phyloP scores from a whole-genome alignment of 225 moss, liverwort and hornwort genomes.

The Asterella californica region DNA sequence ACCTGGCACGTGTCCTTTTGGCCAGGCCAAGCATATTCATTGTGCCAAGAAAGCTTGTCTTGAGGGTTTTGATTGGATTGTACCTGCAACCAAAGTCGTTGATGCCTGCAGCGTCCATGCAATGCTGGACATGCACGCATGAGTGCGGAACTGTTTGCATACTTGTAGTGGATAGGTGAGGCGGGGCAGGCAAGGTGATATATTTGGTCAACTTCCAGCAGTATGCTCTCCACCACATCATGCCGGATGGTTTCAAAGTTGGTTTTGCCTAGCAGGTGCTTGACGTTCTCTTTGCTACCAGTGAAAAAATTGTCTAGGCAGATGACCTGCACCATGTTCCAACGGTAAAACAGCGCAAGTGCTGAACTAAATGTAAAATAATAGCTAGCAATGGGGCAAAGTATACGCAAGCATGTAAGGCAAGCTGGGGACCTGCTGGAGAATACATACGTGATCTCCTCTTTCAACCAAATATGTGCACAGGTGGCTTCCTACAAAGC shows the following conservation, averaged over 20 bases:
- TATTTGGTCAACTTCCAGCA: slow-evolving; percentile 44
- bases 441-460: slow-evolving; percentile 37
- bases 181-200: slow-evolving; percentile 45
- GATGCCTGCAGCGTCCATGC: no score
- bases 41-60: slow-evolving; percentile 42
- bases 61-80: slow-evolving; percentile 44
- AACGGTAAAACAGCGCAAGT: no score
- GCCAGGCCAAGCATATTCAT: slow-evolving; percentile 41
- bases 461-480: slow-evolving; percentile 38
- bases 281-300: slow-evolving; percentile 40
- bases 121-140: no score
- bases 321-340: no score
- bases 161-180: slow-evolving; percentile 43
- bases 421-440: no score
- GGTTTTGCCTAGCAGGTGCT: slow-evolving; percentile 27
- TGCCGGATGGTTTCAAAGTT: slow-evolving; percentile 42
- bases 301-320: slow-evolving; percentile 48
- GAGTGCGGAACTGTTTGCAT: no score
- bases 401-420: no score
- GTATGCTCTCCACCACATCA: slow-evolving; percentile 42
- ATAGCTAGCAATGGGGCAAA: no score
- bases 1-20: slow-evolving; percentile 34
- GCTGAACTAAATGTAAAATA: no score
- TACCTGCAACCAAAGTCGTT: no score
- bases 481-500: slow-evolving; percentile 43